Evolutionary conservation across 352 stramenopile genomes (phyloP), one percentile per base, ranked within the genome.

Genomic region (Phytophthora pisi): DNA sequence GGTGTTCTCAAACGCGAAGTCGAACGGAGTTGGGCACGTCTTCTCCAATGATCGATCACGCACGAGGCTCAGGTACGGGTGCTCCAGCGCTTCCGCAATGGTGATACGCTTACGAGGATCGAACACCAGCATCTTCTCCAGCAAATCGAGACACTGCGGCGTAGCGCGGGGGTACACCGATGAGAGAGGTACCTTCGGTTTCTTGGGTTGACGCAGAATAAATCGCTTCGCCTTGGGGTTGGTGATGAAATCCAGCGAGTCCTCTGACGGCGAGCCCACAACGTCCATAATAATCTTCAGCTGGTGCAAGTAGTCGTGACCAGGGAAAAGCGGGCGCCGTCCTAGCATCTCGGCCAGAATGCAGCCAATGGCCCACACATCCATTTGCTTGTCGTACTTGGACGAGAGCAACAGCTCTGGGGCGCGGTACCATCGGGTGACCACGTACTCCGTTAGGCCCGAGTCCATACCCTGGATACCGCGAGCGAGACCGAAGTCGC

Each of bases 61-160:
- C 61, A 97, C 88, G 5, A 87, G 59, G 53, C 72, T 83, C 68
- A 96, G 70, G 53, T 95, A 96, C 34, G 87, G 86, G 58, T 96
- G 89, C 26, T 81, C 83, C 5, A 96, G 70, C 7, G 87, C 87
- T 36, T 95, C 78, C 3, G 84, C 74, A 57, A 95, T 92, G 40
- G 86, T 91, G 55, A 95, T 92, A 57, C 88, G 83, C 63, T 90
- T 96, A 23, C 80, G 76, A 11, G 96, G 96, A 70, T 98, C 92
- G 34, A 98, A 98, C 9, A 92, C 77, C 9, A 98, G 83, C 91
- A 98, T 97, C 55, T 93, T 92, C 54, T 97, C 81, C 4, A 99
- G 79, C 43, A 98, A 62, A 74, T 98, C 91, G 5, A 98, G 73
- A 26, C 88, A 96, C 51, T 88, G 73, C 4, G 86, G 74, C 15